Evolutionary conservation across 2,329 filamentous ascomycete genomes (phyloP), one percentile per base, ranked within the genome.

Genomic region (Lachnellula hyalina): DNA sequence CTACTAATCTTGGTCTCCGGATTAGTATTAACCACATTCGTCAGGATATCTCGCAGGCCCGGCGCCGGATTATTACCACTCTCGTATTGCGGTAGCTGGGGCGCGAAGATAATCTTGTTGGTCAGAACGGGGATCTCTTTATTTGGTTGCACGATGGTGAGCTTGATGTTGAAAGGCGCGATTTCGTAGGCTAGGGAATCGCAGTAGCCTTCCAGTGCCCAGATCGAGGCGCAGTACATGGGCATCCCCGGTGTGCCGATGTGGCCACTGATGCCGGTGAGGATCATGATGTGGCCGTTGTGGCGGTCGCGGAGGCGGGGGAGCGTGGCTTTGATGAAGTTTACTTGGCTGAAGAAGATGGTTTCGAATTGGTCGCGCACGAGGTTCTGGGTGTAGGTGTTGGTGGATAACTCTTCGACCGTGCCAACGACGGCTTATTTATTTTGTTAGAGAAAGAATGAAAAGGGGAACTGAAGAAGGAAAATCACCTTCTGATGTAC

Each of bases 171-270:
- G 76, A 97, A 97, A 0, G 94, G 94, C 0, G 93, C 89, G 60
- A 99, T 88, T 73, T 99, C 94, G 72, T 96, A 99, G 1, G 93
- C 92, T 23, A 99, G 79, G 56, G 90, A 90, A 73, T 97, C 93
- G 74, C 92, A 96, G 71, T 94, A 96, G 17, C 93, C 94, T 73
- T 97, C 94, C 36, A 96, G 81, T 1, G 91, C 94, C 91, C 93
- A 96, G 38, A 91, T 92, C 14, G 91, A 89, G 17, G 93, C 90
- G 61, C 91, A 94, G 70, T 96, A 94, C 77, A 95, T 89, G 53
- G 90, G 83, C 74, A 97, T 82, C 2, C 92, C 91, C 0, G 94
- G 94, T 0, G 92, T 96, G 36, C 92, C 93, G 56, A 97, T 86
- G 71, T 96, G 93, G 3, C 90, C 92, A 38, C 90, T 92, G 56